These are phyloP conservation scores for Phytophthora fragariaefolia DNA, from an alignment of 352 stramenopile species.

Conservation along the genomic window DNA sequence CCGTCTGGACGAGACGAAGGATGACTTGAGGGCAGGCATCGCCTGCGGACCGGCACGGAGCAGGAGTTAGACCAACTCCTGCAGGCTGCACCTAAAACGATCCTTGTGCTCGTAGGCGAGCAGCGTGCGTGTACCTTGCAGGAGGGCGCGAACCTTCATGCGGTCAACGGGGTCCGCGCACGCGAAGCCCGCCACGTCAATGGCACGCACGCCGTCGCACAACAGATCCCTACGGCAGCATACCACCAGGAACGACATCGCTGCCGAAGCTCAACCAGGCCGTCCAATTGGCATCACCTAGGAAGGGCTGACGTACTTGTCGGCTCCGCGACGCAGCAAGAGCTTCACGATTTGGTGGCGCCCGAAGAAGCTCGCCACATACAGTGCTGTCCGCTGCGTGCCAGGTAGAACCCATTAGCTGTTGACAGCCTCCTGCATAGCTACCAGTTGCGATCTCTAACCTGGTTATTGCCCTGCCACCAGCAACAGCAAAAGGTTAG, in stretches of 20 bases:
- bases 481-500: neutral
- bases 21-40: constrained; percentile 35
- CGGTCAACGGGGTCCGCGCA: constrained; percentile 48
- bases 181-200: constrained; percentile 58
- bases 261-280: neutral
- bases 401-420: constrained; percentile 1
- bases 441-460: constrained; percentile 6
- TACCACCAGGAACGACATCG: neutral
- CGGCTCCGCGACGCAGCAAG: constrained; percentile 60
- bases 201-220: constrained; percentile 50
- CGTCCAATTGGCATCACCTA: neutral
- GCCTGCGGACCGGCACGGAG: neutral
- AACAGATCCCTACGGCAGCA: constrained; percentile 48
- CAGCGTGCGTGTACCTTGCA: constrained; percentile 51
- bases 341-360: constrained; percentile 56
- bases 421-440: neutral
- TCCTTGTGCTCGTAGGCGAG: no score
- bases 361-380: constrained; percentile 73
- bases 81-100: neutral
- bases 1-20: constrained; percentile 16
- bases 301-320: constrained; percentile 46
- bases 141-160: constrained; percentile 73
- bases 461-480: constrained; percentile 32
- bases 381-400: constrained; percentile 63
- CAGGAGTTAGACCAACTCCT: neutral